phyloP scores from a whole-genome alignment of 352 stramenopile species.

The Phytophthora pisi region DNA sequence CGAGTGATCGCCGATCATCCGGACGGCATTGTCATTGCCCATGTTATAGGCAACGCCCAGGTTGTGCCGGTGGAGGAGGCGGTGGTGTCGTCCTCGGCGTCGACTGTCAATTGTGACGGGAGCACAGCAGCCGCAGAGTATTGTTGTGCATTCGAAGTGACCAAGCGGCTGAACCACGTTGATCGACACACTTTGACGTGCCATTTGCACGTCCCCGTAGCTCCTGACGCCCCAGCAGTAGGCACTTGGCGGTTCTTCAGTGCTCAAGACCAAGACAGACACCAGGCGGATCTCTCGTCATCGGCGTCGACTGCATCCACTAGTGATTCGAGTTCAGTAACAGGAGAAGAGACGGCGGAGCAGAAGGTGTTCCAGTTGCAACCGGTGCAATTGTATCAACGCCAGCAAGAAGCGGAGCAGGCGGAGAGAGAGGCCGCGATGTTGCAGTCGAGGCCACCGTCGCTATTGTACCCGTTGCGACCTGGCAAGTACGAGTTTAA shows the following conservation, averaged over 20 bases:
- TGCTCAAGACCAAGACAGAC: not conserved
- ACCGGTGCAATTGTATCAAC: conserved; percentile 31
- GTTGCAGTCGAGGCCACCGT: conserved; percentile 28
- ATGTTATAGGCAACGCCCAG: conserved; percentile 41
- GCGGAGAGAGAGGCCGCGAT: conserved; percentile 9
- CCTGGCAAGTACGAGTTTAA: conserved; percentile 70
- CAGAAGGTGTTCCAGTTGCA: conserved; percentile 37
- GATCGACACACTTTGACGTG: conserved; percentile 54
- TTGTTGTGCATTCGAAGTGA: conserved; percentile 58
- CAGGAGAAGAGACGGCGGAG: not conserved
- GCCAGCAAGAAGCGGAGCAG: conserved; percentile 27
- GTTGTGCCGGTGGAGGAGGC: conserved; percentile 28
- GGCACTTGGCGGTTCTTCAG: conserved; percentile 37
- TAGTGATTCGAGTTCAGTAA: conserved; percentile 10
- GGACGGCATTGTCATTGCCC: conserved; percentile 36
- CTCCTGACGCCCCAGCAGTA: conserved; percentile 23
- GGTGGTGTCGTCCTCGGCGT: conserved; percentile 19
- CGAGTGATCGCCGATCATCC: conserved; percentile 27
- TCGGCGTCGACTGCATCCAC: conserved; percentile 23
- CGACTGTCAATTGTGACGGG: conserved; percentile 4
- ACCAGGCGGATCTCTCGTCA: conserved; percentile 16
- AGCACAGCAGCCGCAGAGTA: conserved; percentile 27
- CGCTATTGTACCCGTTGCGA: conserved; percentile 52
- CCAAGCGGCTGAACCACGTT: conserved; percentile 39
- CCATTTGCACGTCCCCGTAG: conserved; percentile 45